These are phyloP conservation scores for Cadophora sp. DNA, from an alignment of 2,329 filamentous ascomycete species.

Conservation along the genomic window DNA sequence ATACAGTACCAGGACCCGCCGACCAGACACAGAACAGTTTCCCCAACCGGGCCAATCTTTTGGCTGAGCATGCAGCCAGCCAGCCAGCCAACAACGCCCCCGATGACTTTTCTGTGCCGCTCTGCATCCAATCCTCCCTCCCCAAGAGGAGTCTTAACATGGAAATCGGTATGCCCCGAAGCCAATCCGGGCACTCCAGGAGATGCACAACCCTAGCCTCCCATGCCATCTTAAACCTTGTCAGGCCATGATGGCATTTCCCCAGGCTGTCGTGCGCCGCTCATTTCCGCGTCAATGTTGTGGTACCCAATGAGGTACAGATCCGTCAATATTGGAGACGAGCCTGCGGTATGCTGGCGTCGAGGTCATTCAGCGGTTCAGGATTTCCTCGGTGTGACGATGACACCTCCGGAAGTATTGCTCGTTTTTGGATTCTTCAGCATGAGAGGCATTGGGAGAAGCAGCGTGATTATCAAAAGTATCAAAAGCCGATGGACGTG, in stretches of 20 bases:
- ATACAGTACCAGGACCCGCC: background rate
- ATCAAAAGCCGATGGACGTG: constrained; percentile 10
- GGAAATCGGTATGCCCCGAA: background rate
- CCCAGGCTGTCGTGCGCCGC: constrained; percentile 13
- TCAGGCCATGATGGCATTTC: constrained; percentile 5
- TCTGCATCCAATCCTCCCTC: background rate
- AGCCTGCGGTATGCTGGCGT: constrained; percentile 6
- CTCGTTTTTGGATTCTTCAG: background rate
- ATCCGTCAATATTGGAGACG: background rate
- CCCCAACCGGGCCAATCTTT: background rate
- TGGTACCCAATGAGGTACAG: constrained; percentile 28
- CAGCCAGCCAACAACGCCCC: constrained; percentile 10
- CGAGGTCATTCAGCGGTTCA: constrained; percentile 24
- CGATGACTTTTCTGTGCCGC: background rate
- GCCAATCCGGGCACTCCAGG: background rate
- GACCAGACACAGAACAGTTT: constrained; percentile 5
- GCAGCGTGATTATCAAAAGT: constrained; percentile 9
- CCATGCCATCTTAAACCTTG: background rate
- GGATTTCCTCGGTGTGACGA: constrained; percentile 23
- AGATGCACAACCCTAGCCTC: background rate
- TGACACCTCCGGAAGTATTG: constrained; percentile 6
- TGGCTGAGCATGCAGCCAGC: background rate
- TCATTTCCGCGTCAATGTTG: constrained; percentile 28
- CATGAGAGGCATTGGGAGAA: background rate
- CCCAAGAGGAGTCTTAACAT: background rate